phyloP scores from a whole-genome alignment of 805 yeast genomes.

The Yarrowia deformans region DNA sequence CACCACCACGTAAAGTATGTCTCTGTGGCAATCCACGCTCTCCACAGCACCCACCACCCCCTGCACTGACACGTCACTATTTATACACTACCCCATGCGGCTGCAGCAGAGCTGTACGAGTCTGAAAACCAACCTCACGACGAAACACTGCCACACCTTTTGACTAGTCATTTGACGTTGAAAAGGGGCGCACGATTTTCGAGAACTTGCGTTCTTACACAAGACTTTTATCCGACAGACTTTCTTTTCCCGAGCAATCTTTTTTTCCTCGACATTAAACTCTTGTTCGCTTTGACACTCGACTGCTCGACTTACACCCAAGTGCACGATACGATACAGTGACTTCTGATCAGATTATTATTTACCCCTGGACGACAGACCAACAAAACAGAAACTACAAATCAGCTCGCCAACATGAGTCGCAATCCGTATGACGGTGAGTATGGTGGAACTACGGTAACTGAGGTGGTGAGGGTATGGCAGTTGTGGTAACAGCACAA shows the following conservation, averaged over 20 bases:
- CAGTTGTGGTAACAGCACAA: no score
- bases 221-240: no score
- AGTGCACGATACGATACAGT: no score
- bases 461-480: no score
- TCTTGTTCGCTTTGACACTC: not conserved
- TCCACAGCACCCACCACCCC: not conserved
- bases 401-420: slow-evolving; percentile 11
- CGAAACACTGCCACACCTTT: slow-evolving; percentile 27
- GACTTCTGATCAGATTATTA: not conserved
- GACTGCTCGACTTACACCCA: not conserved
- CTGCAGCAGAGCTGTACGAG: slow-evolving; percentile 25
- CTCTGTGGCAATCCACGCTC: not conserved
- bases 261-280: not conserved
- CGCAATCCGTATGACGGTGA: slow-evolving; percentile 38
- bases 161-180: slow-evolving; percentile 18
- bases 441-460: not conserved
- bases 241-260: no score
- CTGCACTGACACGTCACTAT: slow-evolving; percentile 14
- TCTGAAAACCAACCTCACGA: slow-evolving; percentile 27
- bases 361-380: slow-evolving; percentile 18
- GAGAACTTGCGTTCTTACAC: no score
- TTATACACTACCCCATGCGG: slow-evolving; percentile 26
- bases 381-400: not conserved
- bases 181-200: not conserved
- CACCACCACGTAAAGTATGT: no score